phyloP scores from a whole-genome alignment of 345 rosid species.

The Anacardium occidentale region DNA sequence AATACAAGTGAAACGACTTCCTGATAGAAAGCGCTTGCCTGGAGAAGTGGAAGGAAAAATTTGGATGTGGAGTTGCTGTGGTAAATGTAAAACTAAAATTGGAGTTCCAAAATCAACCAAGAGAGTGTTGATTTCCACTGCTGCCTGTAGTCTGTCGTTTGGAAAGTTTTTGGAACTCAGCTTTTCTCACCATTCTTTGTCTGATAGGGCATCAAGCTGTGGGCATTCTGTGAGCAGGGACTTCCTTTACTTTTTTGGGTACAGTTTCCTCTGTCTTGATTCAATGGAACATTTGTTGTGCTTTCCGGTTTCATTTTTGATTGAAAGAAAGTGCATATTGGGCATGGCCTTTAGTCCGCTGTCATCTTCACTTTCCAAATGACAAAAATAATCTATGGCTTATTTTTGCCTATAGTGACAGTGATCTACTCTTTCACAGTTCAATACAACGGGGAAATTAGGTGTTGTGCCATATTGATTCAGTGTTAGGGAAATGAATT shows the following conservation, averaged over 20 bases:
- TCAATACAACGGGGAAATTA: background rate
- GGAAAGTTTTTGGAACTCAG: constrained; percentile 97
- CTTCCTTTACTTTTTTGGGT: constrained; percentile 95
- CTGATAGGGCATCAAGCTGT: constrained; percentile 53
- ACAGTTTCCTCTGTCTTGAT: constrained; percentile 26
- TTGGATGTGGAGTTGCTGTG: constrained; percentile 98
- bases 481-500: background rate
- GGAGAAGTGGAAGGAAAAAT: constrained; percentile 77
- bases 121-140: constrained; percentile 72
- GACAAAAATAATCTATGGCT: too few species aligned
- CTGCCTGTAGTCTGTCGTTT: constrained; percentile 77
- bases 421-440: background rate
- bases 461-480: background rate
- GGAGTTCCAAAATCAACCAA: constrained; percentile 60
- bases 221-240: constrained; percentile 82
- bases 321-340: background rate
- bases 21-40: constrained; percentile 40
- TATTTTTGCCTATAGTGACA: background rate
- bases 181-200: constrained; percentile 53
- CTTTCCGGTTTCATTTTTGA: background rate
- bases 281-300: background rate
- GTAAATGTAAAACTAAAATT: constrained; percentile 60
- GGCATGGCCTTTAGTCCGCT: background rate
- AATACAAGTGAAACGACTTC: constrained; percentile 60
- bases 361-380: background rate